Percentiles rank a stretch among this genome's conserved stretches.
Evolutionary conservation across 1,139 yeast genomes (phyloP).

Genomic region (Candida sanyaensis): DNA sequence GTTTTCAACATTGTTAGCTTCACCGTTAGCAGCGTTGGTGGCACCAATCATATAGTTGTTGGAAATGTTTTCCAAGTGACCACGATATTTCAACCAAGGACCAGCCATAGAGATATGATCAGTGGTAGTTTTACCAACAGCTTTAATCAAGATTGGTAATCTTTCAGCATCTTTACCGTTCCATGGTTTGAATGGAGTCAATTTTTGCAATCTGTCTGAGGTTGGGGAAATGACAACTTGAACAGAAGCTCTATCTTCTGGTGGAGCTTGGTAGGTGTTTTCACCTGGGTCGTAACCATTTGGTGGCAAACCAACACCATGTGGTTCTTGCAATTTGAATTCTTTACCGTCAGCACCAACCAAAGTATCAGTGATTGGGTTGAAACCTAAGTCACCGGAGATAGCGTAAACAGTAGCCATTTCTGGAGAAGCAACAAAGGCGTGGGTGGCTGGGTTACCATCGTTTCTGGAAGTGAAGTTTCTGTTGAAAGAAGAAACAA

Average conservation of each 20-base stretch:
- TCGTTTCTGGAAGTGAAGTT: conserved; percentile 97
- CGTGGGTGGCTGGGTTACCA: conserved; percentile 96
- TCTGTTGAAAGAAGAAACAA: conserved; percentile 94
- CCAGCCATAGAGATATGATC: conserved; percentile 99
- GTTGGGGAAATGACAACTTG: conserved; percentile 72
- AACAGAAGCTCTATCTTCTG: conserved; percentile 93
- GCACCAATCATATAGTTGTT: conserved; percentile 97
- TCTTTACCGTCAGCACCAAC: conserved; percentile 61
- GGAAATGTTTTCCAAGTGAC: conserved; percentile 93
- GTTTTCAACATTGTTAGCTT: conserved; percentile 78
- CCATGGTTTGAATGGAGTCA: conserved; percentile 90
- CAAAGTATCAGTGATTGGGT: conserved; percentile 82
- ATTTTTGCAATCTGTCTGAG: conserved; percentile 71
- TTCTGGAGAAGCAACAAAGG: conserved; percentile 95
- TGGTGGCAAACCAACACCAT: conserved; percentile 82
- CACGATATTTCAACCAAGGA: conserved; percentile 98
- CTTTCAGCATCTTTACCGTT: conserved; percentile 94
- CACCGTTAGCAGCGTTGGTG: conserved; percentile 93
- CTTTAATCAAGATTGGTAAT: conserved; percentile 75
- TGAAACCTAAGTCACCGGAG: conserved; percentile 85
- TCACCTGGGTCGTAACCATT: conserved; percentile 83
- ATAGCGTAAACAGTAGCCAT: conserved; percentile 95
- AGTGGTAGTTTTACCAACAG: conserved; percentile 97
- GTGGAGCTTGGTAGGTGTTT: conserved; percentile 69
- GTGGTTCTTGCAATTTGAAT: conserved; percentile 76